Evolutionary conservation across 352 stramenopile genomes (phyloP), one percentile per base, ranked within the genome.

Genomic region (Aphanomyces invadans): DNA sequence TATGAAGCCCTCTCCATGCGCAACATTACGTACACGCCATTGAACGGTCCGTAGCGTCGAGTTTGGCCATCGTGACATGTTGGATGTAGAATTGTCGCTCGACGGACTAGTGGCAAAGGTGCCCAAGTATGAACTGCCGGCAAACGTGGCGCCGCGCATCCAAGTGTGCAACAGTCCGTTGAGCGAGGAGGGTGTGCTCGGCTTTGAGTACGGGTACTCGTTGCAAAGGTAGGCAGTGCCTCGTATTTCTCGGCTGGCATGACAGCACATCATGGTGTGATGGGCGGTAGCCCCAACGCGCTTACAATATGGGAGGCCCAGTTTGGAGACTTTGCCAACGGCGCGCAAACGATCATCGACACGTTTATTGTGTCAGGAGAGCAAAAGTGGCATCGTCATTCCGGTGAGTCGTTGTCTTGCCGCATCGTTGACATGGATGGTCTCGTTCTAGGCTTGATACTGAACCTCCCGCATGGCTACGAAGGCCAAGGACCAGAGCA

Each of bases 21-120:
- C 17, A 89, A 98, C 62, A 81, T 90, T 62, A 90, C 92, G 51
- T 98, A 98, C 76, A 97, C 88, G 15, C 96, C 96, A n/a, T 71
- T 99, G 10, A 98, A 99, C 19, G 74, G 59, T 64, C 52, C 3
- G 4, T 23, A n/a, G n/a, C 23, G 36, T 44, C 21, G 25, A 51
- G 23, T 45, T 54, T 62, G 15, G n/a, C 56, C 21, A 54, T 11
- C 11, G 10, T 45, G 23, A 36, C 12, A 19, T 62, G 28, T 59
- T 67, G 9, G 21, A 21, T n/a, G 25, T 49, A 69, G 51, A 69
- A 32, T 29, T 69, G 4, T 69, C 56, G 39, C 17, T 61, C 9
- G 36, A 68, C 15, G 60, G 44, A 2, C 55, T 60, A 32, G 53
- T 21, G 21, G 60, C 26, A 9, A 70, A 70, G 32, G 62, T 66